Conservation (phyloP, 305 asterid genomes). For the Fraxinus floribunda region DNA sequence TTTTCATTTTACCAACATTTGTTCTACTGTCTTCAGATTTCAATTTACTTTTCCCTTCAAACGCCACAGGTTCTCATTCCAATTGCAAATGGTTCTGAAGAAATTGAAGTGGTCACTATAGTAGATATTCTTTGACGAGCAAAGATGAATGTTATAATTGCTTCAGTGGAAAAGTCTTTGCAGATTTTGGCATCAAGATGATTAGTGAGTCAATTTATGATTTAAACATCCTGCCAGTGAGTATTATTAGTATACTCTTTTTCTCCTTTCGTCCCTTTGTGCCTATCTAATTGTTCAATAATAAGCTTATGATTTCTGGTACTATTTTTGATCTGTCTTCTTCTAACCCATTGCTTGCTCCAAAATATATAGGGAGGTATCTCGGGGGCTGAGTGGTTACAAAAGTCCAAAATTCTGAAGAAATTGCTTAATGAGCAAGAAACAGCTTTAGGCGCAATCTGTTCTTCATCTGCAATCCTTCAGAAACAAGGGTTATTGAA, state of each 20-base stretch:
- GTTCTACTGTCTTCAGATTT: neutral
- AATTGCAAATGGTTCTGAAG: constrained; percentile 90
- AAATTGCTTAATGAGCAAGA: constrained; percentile 73
- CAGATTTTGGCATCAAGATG: constrained; percentile 50
- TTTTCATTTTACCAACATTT: neutral
- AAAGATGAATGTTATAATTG: constrained; percentile 61
- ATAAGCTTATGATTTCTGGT: neutral
- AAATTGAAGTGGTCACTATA: constrained; percentile 72
- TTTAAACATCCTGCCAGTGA: constrained; percentile 71
- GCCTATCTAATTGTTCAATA: neutral
- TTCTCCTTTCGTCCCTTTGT: neutral
- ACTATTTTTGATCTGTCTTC: neutral
- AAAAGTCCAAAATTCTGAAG: constrained; percentile 61
- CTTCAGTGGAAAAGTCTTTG: constrained; percentile 68
- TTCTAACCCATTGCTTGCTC: neutral
- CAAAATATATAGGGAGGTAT: constrained; percentile 58
- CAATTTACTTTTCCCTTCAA: constrained; percentile 1
- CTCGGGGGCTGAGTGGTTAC: constrained; percentile 49
- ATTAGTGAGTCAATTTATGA: constrained; percentile 61
- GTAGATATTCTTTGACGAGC: constrained; percentile 79
- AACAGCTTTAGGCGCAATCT: constrained; percentile 53
- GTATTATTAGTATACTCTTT: constrained; percentile 20
- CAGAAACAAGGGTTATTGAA: constrained; percentile 64
- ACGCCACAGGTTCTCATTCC: constrained; percentile 70
- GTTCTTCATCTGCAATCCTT: constrained; percentile 58